phyloP scores from a whole-genome alignment of 2,329 filamentous ascomycete genomes.

The Fusarium multiceps region DNA sequence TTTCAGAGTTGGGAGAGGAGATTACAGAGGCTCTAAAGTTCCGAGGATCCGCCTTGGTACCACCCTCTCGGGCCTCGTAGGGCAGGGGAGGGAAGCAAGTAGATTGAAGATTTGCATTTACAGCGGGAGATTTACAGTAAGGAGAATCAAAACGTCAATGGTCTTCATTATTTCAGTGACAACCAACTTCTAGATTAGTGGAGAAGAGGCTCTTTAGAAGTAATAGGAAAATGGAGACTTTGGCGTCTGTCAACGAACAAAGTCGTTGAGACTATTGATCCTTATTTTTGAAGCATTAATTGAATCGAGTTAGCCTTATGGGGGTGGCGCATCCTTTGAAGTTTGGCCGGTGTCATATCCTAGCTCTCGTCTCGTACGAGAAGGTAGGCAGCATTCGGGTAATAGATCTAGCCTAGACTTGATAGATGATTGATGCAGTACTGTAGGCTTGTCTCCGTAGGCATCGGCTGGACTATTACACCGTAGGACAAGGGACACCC shows the following conservation, averaged over 20 bases:
- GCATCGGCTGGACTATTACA: neutral
- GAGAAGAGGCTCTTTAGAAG: neutral
- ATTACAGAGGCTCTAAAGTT: conserved; percentile 16
- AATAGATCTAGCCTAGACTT: conserved; percentile 3
- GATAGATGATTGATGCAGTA: neutral
- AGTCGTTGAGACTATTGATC: conserved; percentile 18
- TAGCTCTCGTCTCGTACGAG: conserved; percentile 17
- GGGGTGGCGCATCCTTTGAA: conserved; percentile 9
- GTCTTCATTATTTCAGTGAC: neutral
- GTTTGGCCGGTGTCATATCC: neutral
- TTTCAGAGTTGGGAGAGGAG: conserved; percentile 17
- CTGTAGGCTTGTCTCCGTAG: neutral
- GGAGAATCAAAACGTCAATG: neutral
- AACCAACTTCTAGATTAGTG: neutral
- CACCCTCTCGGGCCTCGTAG: conserved; percentile 4
- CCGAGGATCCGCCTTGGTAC: conserved; percentile 18
- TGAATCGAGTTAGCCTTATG: conserved; percentile 9
- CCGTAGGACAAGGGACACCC: neutral
- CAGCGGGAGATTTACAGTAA: neutral
- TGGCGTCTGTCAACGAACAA: conserved; percentile 3
- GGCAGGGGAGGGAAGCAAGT: neutral
- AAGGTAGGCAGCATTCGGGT: neutral
- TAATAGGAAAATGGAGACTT: conserved; percentile 1
- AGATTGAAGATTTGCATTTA: conserved; percentile 1
- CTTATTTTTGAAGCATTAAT: conserved; percentile 11